These are phyloP conservation scores for Vaccinium macrocarpon DNA, from an alignment of 148 eudicot species.

Conservation along the genomic window DNA sequence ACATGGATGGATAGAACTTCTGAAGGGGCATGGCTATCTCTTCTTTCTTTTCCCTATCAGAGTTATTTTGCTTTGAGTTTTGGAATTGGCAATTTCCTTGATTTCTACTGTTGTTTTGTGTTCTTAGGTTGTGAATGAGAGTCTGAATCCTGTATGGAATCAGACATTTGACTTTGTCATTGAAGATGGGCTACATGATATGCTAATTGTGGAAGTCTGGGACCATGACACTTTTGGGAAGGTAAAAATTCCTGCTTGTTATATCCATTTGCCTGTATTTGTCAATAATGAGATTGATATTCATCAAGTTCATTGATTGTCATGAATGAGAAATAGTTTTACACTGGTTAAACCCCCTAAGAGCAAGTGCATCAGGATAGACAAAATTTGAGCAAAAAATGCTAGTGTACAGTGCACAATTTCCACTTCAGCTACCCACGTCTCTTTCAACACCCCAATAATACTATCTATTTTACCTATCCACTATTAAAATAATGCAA, in stretches of 20 bases:
- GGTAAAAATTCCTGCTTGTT: slow-evolving; percentile 36
- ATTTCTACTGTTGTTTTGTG: slow-evolving; percentile 9
- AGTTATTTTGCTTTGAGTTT: background rate
- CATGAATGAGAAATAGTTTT: background rate
- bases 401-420: no score
- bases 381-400: no score
- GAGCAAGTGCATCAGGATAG: no score
- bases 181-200: slow-evolving; percentile 94
- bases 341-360: background rate
- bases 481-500: no score
- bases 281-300: background rate
- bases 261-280: background rate
- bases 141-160: slow-evolving; percentile 93
- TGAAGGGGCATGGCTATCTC: background rate
- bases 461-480: no score
- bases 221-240: slow-evolving; percentile 99
- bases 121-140: slow-evolving; percentile 83
- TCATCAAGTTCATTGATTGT: background rate
- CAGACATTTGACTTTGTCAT: slow-evolving; percentile 96
- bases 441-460: no score
- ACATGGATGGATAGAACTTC: background rate
- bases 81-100: background rate
- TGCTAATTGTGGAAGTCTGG: slow-evolving; percentile 81
- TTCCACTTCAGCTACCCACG: no score
- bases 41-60: background rate